phyloP scores from a whole-genome alignment of 164 flowering plant genomes.

The Vitis rupestris region DNA sequence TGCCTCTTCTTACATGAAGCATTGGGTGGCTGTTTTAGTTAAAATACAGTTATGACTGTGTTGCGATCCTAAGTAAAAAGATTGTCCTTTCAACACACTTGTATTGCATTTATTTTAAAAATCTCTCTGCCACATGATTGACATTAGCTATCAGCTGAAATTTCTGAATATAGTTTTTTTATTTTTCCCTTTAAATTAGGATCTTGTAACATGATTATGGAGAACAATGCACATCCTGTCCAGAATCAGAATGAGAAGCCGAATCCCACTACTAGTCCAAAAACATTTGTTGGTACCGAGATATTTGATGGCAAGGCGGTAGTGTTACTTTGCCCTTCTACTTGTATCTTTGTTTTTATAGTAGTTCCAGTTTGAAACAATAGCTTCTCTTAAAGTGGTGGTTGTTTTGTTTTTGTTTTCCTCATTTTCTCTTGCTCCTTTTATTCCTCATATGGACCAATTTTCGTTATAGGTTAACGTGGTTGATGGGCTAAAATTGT shows the following conservation, averaged over 20 bases:
- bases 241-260: slow-evolving; percentile 35
- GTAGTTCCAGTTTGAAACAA: not conserved
- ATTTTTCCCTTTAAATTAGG: slow-evolving; percentile 11
- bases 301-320: slow-evolving; percentile 66
- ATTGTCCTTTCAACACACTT: too few species aligned
- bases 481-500: slow-evolving; percentile 74
- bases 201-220: slow-evolving; percentile 22
- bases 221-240: slow-evolving; percentile 26
- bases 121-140: not conserved
- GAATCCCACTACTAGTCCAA: slow-evolving; percentile 33
- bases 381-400: not conserved
- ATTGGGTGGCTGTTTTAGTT: too few species aligned
- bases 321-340: slow-evolving; percentile 11
- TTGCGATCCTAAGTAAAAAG: too few species aligned
- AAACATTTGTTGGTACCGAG: slow-evolving; percentile 60
- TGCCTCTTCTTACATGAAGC: too few species aligned
- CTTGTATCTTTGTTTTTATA: not conserved
- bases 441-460: not conserved
- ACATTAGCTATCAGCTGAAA: not conserved
- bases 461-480: slow-evolving; percentile 56
- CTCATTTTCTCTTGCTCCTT: slow-evolving; percentile 2
- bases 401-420: not conserved
- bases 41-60: too few species aligned
- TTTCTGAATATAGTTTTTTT: not conserved
- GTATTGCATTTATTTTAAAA: too few species aligned